These are phyloP conservation scores for Saccharomyces hybrid DNA, from an alignment of 1,139 yeast species.

Conservation along the genomic window DNA sequence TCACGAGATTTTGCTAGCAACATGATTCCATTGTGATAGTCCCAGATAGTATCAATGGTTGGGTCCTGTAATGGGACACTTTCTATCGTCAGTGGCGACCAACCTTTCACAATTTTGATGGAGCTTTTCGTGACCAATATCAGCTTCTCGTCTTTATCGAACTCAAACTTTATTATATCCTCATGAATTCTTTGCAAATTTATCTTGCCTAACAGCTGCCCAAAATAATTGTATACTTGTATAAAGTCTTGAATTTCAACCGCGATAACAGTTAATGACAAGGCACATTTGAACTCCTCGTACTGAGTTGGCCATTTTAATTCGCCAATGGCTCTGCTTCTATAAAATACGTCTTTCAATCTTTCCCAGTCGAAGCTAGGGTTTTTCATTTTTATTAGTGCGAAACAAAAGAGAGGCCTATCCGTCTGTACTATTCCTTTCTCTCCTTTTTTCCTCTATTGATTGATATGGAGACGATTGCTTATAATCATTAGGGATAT, in stretches of 20 bases:
- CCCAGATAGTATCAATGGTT: constrained; percentile 26
- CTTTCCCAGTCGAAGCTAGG: constrained; percentile 57
- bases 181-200: constrained; percentile 36
- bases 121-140: constrained; percentile 54
- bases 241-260: constrained; percentile 15
- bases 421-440: background rate
- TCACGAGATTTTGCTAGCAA: constrained; percentile 20
- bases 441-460: background rate
- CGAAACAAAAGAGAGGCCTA: background rate
- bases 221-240: constrained; percentile 20
- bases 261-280: constrained; percentile 21
- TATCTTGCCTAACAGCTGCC: constrained; percentile 12
- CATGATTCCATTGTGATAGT: constrained; percentile 18
- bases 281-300: constrained; percentile 11
- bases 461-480: background rate
- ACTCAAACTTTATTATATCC: constrained; percentile 51
- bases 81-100: constrained; percentile 62
- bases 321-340: constrained; percentile 33
- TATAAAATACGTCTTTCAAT: constrained; percentile 54
- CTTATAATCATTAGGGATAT: background rate
- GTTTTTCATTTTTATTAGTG: constrained; percentile 20
- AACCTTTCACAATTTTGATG: constrained; percentile 32
- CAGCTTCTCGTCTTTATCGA: constrained; percentile 49
- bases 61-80: constrained; percentile 53
- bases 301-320: constrained; percentile 17